These are phyloP conservation scores for Excoecaria agallocha DNA, from an alignment of 345 rosid genomes.

Conservation along the genomic window DNA sequence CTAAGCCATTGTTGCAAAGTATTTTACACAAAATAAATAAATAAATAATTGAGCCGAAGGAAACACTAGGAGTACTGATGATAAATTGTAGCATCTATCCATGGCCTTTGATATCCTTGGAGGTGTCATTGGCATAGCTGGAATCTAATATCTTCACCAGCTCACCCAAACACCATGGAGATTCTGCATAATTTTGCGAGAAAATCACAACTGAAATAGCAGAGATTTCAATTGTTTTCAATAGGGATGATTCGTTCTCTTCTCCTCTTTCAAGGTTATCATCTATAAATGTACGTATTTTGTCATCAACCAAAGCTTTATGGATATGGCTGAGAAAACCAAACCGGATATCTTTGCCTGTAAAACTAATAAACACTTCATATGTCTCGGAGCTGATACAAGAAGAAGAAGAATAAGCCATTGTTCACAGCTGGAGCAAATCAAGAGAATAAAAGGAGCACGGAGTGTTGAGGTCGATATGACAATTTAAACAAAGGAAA, in stretches of 20 bases:
- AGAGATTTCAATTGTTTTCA: not conserved
- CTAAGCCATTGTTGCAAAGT: no score
- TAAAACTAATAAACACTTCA: conserved; percentile 12
- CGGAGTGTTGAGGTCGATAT: no score
- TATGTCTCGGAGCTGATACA: not conserved
- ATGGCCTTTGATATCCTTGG: no score
- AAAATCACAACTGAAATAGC: conserved; percentile 4
- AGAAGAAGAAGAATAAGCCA: not conserved
- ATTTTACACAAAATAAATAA: no score
- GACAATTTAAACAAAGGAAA: no score
- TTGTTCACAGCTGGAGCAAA: no score
- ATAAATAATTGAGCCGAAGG: no score
- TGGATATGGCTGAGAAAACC: not conserved
- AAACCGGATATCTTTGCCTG: conserved; percentile 7
- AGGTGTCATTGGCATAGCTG: no score
- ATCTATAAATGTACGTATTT: not conserved
- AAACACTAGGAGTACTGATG: not conserved
- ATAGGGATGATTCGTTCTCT: not conserved
- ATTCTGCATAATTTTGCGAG: conserved; percentile 8
- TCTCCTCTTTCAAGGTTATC: conserved; percentile 5
- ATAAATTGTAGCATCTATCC: no score
- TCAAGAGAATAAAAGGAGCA: no score
- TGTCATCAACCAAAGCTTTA: not conserved
- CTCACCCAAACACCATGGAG: conserved; percentile 17
- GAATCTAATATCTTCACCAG: conserved; percentile 13